Conservation (phyloP, 352 stramenopile genomes). For the Plasmopara halstedii region DNA sequence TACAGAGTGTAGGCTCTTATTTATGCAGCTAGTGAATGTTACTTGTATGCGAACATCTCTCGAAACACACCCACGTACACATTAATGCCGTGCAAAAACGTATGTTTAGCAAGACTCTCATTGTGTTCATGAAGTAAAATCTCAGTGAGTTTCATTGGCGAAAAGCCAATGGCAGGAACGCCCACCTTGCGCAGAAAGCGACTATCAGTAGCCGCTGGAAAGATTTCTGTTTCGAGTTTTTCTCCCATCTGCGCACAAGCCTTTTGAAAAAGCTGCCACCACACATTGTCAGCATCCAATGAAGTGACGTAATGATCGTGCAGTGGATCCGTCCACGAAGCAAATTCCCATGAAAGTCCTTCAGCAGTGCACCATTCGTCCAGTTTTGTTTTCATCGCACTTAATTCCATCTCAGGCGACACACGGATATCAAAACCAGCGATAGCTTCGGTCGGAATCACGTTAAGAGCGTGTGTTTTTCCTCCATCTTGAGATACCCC, state of each 20-base stretch:
- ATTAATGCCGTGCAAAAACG: conserved; percentile 89
- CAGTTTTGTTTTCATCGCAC: conserved; percentile 55
- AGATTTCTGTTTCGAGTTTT: conserved; percentile 83
- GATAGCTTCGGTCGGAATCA: conserved; percentile 87
- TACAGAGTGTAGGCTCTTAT: too few relatives aligned
- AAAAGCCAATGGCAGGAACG: conserved; percentile 66
- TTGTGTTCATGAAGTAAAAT: conserved; percentile 97
- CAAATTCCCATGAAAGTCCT: conserved; percentile 80
- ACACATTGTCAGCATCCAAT: conserved; percentile 42
- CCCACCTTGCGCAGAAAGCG: conserved; percentile 88
- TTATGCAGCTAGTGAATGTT: too few relatives aligned
- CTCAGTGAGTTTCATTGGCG: conserved; percentile 91
- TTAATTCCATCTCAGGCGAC: conserved; percentile 76
- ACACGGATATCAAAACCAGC: conserved; percentile 94
- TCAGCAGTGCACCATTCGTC: conserved; percentile 87
- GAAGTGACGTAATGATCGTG: conserved; percentile 59
- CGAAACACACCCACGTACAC: conserved; percentile 71
- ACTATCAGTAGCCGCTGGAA: conserved; percentile 93
- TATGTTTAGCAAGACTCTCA: conserved; percentile 89
- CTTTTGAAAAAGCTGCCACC: conserved; percentile 54
- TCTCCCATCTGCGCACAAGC: conserved; percentile 13
- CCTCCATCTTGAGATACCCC: conserved; percentile 82
- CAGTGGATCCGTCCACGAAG: conserved; percentile 29
- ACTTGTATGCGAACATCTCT: conserved; percentile 35
- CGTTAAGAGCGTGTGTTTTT: conserved; percentile 88